phyloP scores from a whole-genome alignment of 805 yeast species.

The Ogataea glucozyma region DNA sequence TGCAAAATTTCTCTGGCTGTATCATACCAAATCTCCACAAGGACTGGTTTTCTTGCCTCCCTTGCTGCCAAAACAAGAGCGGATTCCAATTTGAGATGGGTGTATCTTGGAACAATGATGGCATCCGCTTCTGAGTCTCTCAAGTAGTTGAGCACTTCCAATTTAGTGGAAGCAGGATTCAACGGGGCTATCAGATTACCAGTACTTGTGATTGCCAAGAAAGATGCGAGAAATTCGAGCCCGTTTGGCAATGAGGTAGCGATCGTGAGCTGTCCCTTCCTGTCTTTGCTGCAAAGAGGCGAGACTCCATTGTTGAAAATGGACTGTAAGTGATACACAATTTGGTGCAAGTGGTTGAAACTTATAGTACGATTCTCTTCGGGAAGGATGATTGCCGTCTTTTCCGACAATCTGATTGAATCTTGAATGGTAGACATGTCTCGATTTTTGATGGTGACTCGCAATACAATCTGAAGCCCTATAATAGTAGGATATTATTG shows the following conservation, averaged over 20 bases:
- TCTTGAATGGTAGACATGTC: slow-evolving; percentile 17
- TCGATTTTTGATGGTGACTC: no score
- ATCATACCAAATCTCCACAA: slow-evolving; percentile 56
- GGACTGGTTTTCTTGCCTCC: slow-evolving; percentile 49
- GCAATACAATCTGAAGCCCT: no score
- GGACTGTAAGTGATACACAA: slow-evolving; percentile 51
- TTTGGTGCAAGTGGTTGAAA: slow-evolving; percentile 45
- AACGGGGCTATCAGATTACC: slow-evolving; percentile 68
- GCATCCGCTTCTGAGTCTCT: slow-evolving; percentile 59
- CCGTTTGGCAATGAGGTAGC: slow-evolving; percentile 65
- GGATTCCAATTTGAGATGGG: slow-evolving; percentile 34
- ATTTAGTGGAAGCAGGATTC: slow-evolving; percentile 60
- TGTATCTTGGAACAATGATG: slow-evolving; percentile 57
- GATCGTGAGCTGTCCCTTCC: slow-evolving; percentile 43
- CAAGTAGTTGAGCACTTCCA: slow-evolving; percentile 65
- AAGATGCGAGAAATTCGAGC: slow-evolving; percentile 56
- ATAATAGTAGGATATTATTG: no score
- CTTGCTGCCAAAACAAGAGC: slow-evolving; percentile 31
- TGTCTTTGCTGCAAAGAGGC: slow-evolving; percentile 39
- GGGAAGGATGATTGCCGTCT: slow-evolving; percentile 48
- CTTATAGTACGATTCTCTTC: slow-evolving; percentile 43
- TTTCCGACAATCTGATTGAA: slow-evolving; percentile 32
- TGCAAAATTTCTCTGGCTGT: slow-evolving; percentile 43
- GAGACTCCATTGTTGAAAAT: slow-evolving; percentile 43
- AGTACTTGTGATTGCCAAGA: slow-evolving; percentile 56